A percentile compares a stretch with the other conserved stretches of the same genome.
Conservation (phyloP, 139 green algal species). For the Coelastrella sp. region DNA sequence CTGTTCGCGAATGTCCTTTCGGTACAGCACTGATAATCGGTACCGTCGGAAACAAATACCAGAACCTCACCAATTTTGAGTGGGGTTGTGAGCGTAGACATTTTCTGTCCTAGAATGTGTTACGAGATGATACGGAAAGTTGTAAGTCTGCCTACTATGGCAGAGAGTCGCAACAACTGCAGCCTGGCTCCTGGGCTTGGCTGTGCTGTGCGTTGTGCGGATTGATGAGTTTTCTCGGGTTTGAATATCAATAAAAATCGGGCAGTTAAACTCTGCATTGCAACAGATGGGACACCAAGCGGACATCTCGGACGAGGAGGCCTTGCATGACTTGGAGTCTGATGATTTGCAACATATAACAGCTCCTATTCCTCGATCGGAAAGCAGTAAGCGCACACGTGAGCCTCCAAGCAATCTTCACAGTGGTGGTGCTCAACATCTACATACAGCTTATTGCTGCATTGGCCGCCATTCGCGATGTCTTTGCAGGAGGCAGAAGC, state of each 20-base stretch:
- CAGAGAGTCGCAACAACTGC: too few species aligned
- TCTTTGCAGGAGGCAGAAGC: background rate
- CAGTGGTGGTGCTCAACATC: background rate
- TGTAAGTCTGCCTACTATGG: too few species aligned
- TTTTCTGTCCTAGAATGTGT: too few species aligned
- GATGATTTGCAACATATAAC: slow-evolving; percentile 11
- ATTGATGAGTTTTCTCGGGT: background rate
- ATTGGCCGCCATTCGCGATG: too few species aligned
- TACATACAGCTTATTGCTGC: too few species aligned
- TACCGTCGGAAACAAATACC: too few species aligned
- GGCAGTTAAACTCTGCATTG: background rate
- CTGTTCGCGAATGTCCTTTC: too few species aligned
- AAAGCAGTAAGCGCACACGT: slow-evolving; percentile 30
- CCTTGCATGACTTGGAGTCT: background rate
- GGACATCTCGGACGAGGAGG: slow-evolving; percentile 9
- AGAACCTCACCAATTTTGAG: too few species aligned
- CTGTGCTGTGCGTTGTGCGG: background rate
- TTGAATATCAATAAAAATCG: background rate
- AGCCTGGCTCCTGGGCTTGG: background rate
- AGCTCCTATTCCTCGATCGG: background rate
- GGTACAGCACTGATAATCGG: too few species aligned
- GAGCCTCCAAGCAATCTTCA: background rate
- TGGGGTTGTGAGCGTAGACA: too few species aligned
- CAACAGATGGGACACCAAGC: background rate
- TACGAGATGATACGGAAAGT: too few species aligned